Evolutionary conservation across 495 filamentous ascomycete species (phyloP).

Genomic region (Bacidia rubella): DNA sequence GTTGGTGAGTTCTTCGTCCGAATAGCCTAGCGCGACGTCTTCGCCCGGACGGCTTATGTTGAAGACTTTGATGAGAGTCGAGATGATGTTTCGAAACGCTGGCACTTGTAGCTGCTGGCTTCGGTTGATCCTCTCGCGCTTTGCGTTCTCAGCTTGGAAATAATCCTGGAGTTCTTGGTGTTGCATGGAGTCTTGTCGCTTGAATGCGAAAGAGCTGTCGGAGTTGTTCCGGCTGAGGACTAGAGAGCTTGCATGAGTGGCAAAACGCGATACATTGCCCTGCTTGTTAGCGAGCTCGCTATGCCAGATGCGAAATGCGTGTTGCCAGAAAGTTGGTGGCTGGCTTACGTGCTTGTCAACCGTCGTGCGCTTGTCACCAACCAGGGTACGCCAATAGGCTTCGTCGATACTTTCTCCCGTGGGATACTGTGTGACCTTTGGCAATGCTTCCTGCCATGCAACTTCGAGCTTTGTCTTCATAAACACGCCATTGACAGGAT

Average conservation of each 20-base stretch:
- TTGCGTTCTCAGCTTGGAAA: background rate
- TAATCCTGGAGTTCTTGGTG: background rate
- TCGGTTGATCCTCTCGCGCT: background rate
- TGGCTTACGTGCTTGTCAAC: background rate
- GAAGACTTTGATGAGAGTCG: background rate
- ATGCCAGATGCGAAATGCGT: background rate
- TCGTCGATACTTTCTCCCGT: background rate
- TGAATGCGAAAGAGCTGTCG: background rate
- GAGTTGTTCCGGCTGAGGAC: background rate
- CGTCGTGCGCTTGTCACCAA: background rate
- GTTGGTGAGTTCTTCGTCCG: background rate
- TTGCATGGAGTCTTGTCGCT: background rate
- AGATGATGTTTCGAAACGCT: background rate
- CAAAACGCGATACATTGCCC: background rate
- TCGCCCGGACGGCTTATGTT: background rate
- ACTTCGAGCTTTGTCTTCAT: background rate
- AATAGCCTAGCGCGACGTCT: background rate
- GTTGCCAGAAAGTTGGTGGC: background rate
- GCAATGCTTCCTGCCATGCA: background rate
- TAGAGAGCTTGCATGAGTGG: background rate
- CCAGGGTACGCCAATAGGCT: conserved; percentile 1
- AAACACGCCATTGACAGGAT: background rate
- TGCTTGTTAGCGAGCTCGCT: background rate
- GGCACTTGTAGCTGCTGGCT: background rate
- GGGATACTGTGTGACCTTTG: background rate